Evolutionary conservation across 1,139 yeast species (phyloP).

Genomic region (Pichia sp.): DNA sequence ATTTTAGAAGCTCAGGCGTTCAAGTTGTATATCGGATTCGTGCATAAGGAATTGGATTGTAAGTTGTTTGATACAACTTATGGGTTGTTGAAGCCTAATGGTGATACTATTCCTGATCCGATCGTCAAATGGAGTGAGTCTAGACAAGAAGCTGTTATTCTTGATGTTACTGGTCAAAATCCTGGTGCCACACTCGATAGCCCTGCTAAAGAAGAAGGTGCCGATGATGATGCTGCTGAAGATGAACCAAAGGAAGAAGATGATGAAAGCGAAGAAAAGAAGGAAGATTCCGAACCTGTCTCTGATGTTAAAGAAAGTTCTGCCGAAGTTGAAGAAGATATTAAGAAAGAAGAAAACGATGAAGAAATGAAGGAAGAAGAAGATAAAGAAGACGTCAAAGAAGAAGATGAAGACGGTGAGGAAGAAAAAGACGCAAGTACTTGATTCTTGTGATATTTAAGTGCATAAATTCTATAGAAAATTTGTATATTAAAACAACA

Average conservation of each 20-base stretch:
- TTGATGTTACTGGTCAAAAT: constrained; percentile 4
- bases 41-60: constrained; percentile 26
- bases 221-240: no score
- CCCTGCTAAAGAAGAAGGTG: neutral
- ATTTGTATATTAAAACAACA: neutral
- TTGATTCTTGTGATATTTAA: no score
- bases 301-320: neutral
- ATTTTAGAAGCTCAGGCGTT: constrained; percentile 47
- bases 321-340: no score
- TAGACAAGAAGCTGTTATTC: constrained; percentile 11
- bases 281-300: neutral
- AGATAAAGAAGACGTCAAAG: neutral
- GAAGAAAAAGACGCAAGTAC: neutral
- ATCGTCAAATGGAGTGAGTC: constrained; percentile 18
- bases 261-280: neutral
- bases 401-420: neutral
- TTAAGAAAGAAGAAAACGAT: no score
- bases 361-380: no score
- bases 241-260: no score
- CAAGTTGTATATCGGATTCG: constrained; percentile 24
- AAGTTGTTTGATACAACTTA: constrained; percentile 30
- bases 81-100: constrained; percentile 24
- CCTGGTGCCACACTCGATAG: neutral
- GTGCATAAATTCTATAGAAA: neutral
- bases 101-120: constrained; percentile 20